phyloP scores from a whole-genome alignment of 768 basidiomycete species.

The Boletus tomentosulus region DNA sequence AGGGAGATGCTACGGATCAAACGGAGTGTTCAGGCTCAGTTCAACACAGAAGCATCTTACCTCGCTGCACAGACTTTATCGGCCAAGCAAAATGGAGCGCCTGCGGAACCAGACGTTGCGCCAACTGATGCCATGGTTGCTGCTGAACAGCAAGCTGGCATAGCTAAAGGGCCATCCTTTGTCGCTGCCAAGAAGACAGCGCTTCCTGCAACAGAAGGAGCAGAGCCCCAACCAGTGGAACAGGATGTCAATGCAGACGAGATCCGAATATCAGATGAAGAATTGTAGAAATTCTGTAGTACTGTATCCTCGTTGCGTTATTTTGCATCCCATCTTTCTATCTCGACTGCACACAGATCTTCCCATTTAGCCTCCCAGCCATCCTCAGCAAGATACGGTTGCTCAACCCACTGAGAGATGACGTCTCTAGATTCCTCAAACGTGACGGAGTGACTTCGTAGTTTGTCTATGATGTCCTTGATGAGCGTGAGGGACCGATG shows the following conservation, averaged over 20 bases:
- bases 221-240: conserved; percentile 28
- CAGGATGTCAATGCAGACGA: conserved; percentile 64
- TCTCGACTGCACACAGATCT: conserved; percentile 71
- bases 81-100: conserved; percentile 52
- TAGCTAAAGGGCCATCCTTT: conserved; percentile 62
- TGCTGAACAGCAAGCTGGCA: conserved; percentile 62
- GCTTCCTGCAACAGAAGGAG: conserved; percentile 37
- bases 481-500: conserved; percentile 61
- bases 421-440: conserved; percentile 67
- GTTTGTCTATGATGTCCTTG: conserved; percentile 47
- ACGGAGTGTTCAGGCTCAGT: conserved; percentile 96
- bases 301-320: conserved; percentile 18
- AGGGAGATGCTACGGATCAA: conserved; percentile 93
- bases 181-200: conserved; percentile 67
- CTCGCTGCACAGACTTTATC: conserved; percentile 86
- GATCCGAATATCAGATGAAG: conserved; percentile 85
- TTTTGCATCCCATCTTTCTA: conserved; percentile 61
- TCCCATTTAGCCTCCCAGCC: conserved; percentile 76
- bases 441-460: conserved; percentile 62
- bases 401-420: conserved; percentile 64
- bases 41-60: conserved; percentile 95
- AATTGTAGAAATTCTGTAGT: conserved; percentile 38
- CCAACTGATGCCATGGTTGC: conserved; percentile 83
- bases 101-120: conserved; percentile 40
- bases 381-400: conserved; percentile 60